Conservation (phyloP, 225 moss, liverwort and hornwort genomes). For the Lunularia cruciata region DNA sequence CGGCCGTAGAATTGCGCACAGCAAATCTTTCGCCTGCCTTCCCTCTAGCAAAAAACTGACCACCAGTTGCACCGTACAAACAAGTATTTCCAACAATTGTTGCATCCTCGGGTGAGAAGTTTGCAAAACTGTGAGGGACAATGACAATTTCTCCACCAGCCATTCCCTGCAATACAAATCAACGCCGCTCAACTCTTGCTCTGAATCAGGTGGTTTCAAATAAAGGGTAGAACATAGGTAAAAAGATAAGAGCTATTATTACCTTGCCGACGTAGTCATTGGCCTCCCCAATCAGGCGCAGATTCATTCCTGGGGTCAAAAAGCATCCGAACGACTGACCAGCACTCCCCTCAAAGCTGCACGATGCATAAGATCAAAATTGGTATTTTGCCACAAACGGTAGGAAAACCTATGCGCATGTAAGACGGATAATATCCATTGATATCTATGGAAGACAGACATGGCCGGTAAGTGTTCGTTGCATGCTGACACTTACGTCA, state of each 20-base stretch:
- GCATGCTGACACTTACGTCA: slow-evolving; percentile 51
- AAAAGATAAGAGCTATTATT: slow-evolving; percentile 13
- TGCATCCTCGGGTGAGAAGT: slow-evolving; percentile 74
- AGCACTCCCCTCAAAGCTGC: slow-evolving; percentile 95
- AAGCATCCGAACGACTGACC: slow-evolving; percentile 99
- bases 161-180: slow-evolving; percentile 64
- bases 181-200: not conserved
- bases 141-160: slow-evolving; percentile 94
- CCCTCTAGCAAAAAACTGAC: slow-evolving; percentile 85
- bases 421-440: no score
- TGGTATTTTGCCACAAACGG: no score
- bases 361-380: slow-evolving; percentile 4
- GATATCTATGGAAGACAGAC: no score
- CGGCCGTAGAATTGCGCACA: slow-evolving; percentile 92
- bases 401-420: no score
- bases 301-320: slow-evolving; percentile 69
- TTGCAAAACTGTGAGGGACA: slow-evolving; percentile 44
- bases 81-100: slow-evolving; percentile 92
- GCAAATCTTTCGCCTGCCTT: slow-evolving; percentile 98
- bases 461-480: no score
- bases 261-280: slow-evolving; percentile 99
- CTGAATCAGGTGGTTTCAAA: not conserved
- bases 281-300: slow-evolving; percentile 81
- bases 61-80: slow-evolving; percentile 98
- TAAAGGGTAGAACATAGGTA: not conserved